Evolutionary conservation across 2,329 filamentous ascomycete genomes (phyloP).

Genomic region (Fusarium anthophilum): DNA sequence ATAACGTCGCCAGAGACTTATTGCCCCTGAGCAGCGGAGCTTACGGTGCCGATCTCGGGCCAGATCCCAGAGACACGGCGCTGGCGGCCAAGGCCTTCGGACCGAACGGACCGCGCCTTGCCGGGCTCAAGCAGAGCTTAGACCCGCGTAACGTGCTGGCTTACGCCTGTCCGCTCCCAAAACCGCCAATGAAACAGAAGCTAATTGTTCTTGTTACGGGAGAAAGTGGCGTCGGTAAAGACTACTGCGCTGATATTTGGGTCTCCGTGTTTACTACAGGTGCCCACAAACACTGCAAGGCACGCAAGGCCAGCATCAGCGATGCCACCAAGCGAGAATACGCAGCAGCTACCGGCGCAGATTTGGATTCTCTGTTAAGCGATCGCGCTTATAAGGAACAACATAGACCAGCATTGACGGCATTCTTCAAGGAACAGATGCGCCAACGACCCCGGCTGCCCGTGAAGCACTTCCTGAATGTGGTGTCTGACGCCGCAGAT

Average conservation of each 20-base stretch:
- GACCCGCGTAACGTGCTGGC: constrained; percentile 63
- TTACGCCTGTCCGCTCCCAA: constrained; percentile 64
- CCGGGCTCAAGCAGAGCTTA: constrained; percentile 57
- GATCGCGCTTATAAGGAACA: constrained; percentile 71
- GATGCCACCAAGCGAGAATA: constrained; percentile 65
- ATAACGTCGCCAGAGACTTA: constrained; percentile 57
- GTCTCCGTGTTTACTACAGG: constrained; percentile 49
- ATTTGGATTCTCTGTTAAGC: constrained; percentile 57
- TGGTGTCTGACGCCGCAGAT: constrained; percentile 50
- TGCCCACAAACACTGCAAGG: background rate
- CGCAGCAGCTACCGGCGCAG: constrained; percentile 58
- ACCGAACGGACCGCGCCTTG: constrained; percentile 59
- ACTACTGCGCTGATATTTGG: constrained; percentile 68
- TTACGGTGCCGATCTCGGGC: constrained; percentile 71
- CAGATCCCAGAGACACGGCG: constrained; percentile 64
- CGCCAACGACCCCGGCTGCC: constrained; percentile 55
- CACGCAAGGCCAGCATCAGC: constrained; percentile 26
- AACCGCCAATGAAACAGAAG: constrained; percentile 48
- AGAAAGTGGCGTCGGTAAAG: constrained; percentile 65
- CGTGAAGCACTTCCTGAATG: constrained; percentile 60
- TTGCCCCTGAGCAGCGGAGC: constrained; percentile 60
- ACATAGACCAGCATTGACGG: constrained; percentile 62
- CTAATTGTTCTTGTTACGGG: constrained; percentile 68
- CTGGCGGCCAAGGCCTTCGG: constrained; percentile 67
- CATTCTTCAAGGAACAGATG: constrained; percentile 60